A percentile compares a stretch with the other conserved stretches of the same genome.
Conservation (phyloP, 1,284 basidiomycete genomes). For the Rhizoctonia solani region DNA sequence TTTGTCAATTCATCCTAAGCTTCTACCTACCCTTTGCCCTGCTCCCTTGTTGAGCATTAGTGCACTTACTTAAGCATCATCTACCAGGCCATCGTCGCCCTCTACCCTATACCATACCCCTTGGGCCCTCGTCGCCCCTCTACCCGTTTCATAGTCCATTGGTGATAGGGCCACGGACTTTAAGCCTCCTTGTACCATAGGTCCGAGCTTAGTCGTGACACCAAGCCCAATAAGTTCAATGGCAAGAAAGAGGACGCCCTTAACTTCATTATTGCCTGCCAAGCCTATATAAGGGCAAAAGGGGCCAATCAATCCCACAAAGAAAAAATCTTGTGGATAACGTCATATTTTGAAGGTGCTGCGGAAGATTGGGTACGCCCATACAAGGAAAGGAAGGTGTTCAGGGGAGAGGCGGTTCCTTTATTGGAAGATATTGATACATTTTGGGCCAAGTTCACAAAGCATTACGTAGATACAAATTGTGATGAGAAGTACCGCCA, state of each 20-base stretch:
- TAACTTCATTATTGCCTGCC: background rate
- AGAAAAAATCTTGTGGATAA: background rate
- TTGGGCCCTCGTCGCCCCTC: too few species aligned
- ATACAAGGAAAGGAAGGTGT: background rate
- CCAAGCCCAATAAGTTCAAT: slow-evolving; percentile 7
- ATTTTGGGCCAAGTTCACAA: slow-evolving; percentile 2
- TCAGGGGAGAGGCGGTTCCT: background rate
- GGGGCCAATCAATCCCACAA: background rate
- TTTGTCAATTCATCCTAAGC: too few species aligned
- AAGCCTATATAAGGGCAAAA: background rate
- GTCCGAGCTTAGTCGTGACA: too few species aligned
- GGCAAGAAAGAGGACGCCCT: background rate
- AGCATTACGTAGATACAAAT: background rate
- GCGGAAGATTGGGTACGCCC: background rate
- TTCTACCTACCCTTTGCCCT: too few species aligned
- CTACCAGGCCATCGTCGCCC: too few species aligned
- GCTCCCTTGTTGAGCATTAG: too few species aligned
- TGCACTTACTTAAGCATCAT: too few species aligned
- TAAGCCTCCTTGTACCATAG: too few species aligned
- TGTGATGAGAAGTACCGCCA: background rate
- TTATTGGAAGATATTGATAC: background rate
- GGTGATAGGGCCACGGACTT: too few species aligned
- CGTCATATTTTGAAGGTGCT: background rate
- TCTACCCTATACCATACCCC: too few species aligned
- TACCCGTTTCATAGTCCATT: too few species aligned